Conservation (phyloP, 2,329 filamentous ascomycete species). For the Fusarium tuaranense region DNA sequence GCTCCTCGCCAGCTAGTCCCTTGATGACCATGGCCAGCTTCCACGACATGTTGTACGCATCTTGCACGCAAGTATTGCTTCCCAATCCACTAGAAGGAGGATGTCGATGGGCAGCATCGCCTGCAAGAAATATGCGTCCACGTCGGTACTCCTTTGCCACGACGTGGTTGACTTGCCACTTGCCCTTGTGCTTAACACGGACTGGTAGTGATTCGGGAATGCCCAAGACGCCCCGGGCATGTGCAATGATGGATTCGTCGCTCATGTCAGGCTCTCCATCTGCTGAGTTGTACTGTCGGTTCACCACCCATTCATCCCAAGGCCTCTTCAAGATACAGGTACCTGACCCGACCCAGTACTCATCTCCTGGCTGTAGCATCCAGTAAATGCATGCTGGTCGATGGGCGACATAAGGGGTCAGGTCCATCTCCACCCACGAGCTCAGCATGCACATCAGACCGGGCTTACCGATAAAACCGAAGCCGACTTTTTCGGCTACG, state of each 20-base stretch:
- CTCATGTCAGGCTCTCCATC: slow-evolving; percentile 27
- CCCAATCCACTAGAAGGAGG: slow-evolving; percentile 68
- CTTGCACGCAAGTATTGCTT: slow-evolving; percentile 69
- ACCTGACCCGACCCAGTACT: slow-evolving; percentile 27
- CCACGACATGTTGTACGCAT: slow-evolving; percentile 67
- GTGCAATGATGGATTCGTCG: slow-evolving; percentile 24
- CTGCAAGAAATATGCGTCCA: slow-evolving; percentile 49
- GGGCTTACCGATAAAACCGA: slow-evolving; percentile 25
- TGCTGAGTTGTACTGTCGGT: slow-evolving; percentile 25
- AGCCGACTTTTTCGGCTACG: slow-evolving; percentile 18
- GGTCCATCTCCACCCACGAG: slow-evolving; percentile 26
- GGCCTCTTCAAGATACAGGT: slow-evolving; percentile 19
- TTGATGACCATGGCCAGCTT: slow-evolving; percentile 60
- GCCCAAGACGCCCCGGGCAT: slow-evolving; percentile 11
- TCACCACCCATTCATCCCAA: slow-evolving; percentile 29
- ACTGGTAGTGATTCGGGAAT: slow-evolving; percentile 21
- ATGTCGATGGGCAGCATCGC: slow-evolving; percentile 69
- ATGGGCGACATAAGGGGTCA: slow-evolving; percentile 15
- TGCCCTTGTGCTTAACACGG: slow-evolving; percentile 25
- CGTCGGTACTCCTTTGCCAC: slow-evolving; percentile 23
- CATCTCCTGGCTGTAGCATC: slow-evolving; percentile 27
- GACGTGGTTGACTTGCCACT: slow-evolving; percentile 30
- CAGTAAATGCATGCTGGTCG: slow-evolving; percentile 28
- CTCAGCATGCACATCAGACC: slow-evolving; percentile 26
- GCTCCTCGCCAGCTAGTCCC: slow-evolving; percentile 45